Evolutionary conservation across 1,139 yeast species (phyloP), one percentile per base, ranked within the genome.

Genomic region (Protomyces inundatus): DNA sequence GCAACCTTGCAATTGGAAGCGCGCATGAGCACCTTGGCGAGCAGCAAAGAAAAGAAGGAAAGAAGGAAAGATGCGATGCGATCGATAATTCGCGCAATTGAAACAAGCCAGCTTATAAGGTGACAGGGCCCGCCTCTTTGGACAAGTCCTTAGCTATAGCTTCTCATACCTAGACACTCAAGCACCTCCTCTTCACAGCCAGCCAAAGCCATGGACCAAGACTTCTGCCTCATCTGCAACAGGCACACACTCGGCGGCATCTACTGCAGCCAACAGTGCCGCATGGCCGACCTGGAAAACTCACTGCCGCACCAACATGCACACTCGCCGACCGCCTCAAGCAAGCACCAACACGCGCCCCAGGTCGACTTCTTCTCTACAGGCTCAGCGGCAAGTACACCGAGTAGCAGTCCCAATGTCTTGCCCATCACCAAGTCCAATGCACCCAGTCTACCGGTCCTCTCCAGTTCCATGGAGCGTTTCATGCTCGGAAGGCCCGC

Each of bases 141-240:
- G 23, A 23, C 23, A 23, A 23, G 23, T n/a, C n/a, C n/a, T n/a
- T n/a, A n/a, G n/a, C n/a, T n/a, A n/a, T 23, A 23, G 23, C 23
- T 23, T 23, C 23, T 23, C 23, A 23, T 34, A 10, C 35, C 34
- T 40, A 10, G 30, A 33, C 39, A 7, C n/a, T 36, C 10, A 5
- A 9, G 10, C 33, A n/a, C n/a, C 10, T 14, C 46, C n/a, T 6
- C 54, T 34, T 16, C 10, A n/a, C 30, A 10, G 34, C 14, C 55
- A 53, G 37, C 30, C 46, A 53, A 16, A 42, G 12, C 55, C 30
- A 58, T 58, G 62, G 62, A 58, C 56, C 54, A 55, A 32, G 62
- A 58, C 56, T 58, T 51, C 62, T 58, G 62, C 62, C 62, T 58
- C 62, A 58, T 58, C 62, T 58, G 62, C 53, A 55, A 58, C 39